A percentile compares a stretch with the other conserved stretches of the same genome.
These are phyloP conservation scores for Arthrinium phaeospermum DNA, from an alignment of 2,329 filamentous ascomycete genomes.

Conservation along the genomic window DNA sequence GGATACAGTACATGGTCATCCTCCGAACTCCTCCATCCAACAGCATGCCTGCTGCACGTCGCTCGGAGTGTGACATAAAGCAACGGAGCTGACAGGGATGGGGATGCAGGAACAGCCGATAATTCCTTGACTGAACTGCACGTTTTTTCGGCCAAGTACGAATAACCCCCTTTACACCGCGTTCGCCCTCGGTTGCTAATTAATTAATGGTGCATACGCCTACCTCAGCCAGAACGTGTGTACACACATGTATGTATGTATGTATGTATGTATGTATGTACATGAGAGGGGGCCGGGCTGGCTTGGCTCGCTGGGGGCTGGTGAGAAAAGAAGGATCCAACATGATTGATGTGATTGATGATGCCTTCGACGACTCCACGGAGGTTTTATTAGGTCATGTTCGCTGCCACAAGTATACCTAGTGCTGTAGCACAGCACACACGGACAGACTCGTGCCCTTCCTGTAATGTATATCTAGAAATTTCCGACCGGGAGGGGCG, in stretches of 20 bases:
- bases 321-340: neutral
- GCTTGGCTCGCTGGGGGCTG: neutral
- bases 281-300: neutral
- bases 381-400: neutral
- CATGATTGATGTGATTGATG: too few relatives aligned
- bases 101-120: constrained; percentile 6
- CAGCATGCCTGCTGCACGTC: neutral
- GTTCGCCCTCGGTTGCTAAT: constrained; percentile 1
- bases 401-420: neutral
- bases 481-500: constrained; percentile 6
- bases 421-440: too few relatives aligned
- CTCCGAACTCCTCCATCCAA: neutral
- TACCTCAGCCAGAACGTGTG: neutral
- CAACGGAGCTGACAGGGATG: neutral
- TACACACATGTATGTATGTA: neutral
- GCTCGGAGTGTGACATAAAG: neutral
- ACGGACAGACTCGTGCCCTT: neutral
- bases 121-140: constrained; percentile 2
- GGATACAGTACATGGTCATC: too few relatives aligned
- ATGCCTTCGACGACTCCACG: neutral
- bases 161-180: constrained; percentile 12
- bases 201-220: neutral
- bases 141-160: neutral
- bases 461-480: neutral
- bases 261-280: neutral